Base-by-base conservation (phyloP, 1,284 basidiomycete genomes). In the Fomes fomentarius region DNA sequence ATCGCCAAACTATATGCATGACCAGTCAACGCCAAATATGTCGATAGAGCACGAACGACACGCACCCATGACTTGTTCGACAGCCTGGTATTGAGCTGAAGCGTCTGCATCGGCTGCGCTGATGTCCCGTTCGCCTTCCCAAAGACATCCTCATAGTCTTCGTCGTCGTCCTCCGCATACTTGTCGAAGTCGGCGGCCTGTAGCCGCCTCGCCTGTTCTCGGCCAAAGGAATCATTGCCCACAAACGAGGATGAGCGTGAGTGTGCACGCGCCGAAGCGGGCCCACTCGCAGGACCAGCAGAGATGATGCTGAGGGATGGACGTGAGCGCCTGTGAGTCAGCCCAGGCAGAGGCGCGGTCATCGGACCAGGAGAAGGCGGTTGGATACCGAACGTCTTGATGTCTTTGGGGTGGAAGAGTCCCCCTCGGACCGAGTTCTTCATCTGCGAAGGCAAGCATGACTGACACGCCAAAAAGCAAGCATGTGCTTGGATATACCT, bases 121-220 rank as follows among this genome's bases (percentile, higher is more conserved):
- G 78, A 85, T 87, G 79, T 77, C 22, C 83, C 81, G 57, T 80
- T 87, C 28, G 76, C 77, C 70, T 90, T 91, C 54, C 83, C 91
- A 69, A 95, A 94, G n/a, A 95, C 85, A 73, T 95, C 93, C 46
- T 94, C 91, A 66, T 94, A 95, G 68, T 95, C 89, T 65, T 96
- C 93, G 38, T 82, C 80, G 39, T 83, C 80, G 37, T 93, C 91
- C 71, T 96, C 94, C 7, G 89, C 77, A 70, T 95, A 96, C 69
- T 94, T 93, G 17, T 83, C 83, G 63, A 95, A 85, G 68, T 87
- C 87, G 50, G n/a, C n/a, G n/a, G 76, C 74, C 56, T 81, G 79
- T 30, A 79, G 56, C 52, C 80, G 73, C 57, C 74, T 74, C 2
- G 84, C 82, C 57, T 89, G 88, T 4, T 81, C 76, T 12, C 80